phyloP scores from a whole-genome alignment of 2,329 filamentous ascomycete genomes.

The Magnaporthales sp. region DNA sequence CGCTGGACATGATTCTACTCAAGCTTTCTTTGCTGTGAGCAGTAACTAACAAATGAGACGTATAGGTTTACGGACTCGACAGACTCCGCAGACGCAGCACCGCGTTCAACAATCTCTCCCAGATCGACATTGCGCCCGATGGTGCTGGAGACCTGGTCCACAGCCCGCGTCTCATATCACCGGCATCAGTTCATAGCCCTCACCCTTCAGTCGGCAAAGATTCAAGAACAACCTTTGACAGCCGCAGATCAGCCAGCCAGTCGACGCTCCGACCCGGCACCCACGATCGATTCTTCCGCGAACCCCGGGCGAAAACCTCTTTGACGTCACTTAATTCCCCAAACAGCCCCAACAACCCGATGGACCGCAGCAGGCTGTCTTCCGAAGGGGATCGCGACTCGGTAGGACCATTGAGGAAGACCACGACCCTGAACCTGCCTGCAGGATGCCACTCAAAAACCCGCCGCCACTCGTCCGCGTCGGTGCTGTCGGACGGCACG shows the following conservation, averaged over 20 bases:
- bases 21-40: neutral
- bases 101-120: neutral
- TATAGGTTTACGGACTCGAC: neutral
- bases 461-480: constrained; percentile 4
- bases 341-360: neutral
- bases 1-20: neutral
- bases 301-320: neutral
- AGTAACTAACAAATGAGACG: neutral
- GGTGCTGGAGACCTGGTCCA: neutral
- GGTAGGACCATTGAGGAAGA: neutral
- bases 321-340: neutral
- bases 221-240: neutral
- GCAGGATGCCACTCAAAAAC: neutral
- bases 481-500: constrained; percentile 10
- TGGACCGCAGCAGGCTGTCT: neutral
- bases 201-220: neutral
- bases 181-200: neutral
- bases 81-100: neutral
- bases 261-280: neutral
- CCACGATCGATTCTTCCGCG: constrained; percentile 1
- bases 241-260: neutral
- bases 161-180: neutral
- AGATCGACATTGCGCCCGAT: neutral
- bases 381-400: neutral
- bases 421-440: neutral